Conservation (phyloP, 108 stramenopile species). For the Ochromonas danica region DNA sequence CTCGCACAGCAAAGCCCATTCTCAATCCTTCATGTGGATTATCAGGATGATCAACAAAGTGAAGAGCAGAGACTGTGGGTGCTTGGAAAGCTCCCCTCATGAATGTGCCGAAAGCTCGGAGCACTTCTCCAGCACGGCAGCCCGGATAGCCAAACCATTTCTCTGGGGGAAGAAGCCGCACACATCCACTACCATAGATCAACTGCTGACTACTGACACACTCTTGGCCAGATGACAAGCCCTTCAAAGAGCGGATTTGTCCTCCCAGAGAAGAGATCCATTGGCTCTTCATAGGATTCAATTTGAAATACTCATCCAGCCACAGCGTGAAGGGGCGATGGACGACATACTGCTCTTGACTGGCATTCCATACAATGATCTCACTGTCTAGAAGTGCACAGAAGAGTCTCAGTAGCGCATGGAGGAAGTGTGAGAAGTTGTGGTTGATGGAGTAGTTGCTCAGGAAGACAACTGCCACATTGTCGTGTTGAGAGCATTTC, state of each 20-base stretch:
- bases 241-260: not conserved
- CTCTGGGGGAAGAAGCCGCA: conserved; percentile 27
- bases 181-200: conserved; percentile 35
- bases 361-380: not conserved
- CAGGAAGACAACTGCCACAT: not conserved
- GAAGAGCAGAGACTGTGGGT: not conserved
- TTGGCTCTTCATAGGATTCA: not conserved
- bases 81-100: not conserved
- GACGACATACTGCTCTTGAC: not conserved
- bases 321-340: not conserved
- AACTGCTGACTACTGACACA: conserved; percentile 10
- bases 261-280: conserved; percentile 11
- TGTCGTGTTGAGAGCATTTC: conserved; percentile 17
- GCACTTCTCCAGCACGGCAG: not conserved
- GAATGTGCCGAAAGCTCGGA: not conserved
- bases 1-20: conserved; percentile 21
- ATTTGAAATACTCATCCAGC: conserved; percentile 36
- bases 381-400: conserved; percentile 23
- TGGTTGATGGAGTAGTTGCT: conserved; percentile 29
- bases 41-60: not conserved
- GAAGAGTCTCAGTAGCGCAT: conserved; percentile 6
- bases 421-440: conserved; percentile 34
- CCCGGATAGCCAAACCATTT: conserved; percentile 38
- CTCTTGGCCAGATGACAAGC: not conserved
- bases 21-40: not conserved